Conservation (phyloP, 108 stramenopile genomes). For the Conticribra weissflogii region DNA sequence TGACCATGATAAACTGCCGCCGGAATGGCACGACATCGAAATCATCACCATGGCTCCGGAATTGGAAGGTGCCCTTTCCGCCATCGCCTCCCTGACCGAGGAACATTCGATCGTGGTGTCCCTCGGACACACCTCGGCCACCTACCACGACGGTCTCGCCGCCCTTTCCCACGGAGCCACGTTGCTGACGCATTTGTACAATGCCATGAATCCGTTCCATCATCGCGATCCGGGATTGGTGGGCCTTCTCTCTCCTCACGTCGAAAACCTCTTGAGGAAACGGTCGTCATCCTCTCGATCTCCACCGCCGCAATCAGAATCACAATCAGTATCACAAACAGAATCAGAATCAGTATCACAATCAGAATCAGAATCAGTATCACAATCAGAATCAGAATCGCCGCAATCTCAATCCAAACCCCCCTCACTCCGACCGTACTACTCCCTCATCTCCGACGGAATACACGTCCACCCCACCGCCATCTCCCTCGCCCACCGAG, state of each 20-base stretch:
- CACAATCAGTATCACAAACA: no score
- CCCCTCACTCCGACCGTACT: no score
- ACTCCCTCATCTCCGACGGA: no score
- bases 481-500: not conserved
- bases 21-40: conserved; percentile 24
- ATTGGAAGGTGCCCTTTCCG: conserved; percentile 41
- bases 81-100: conserved; percentile 29
- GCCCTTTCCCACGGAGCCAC: conserved; percentile 54
- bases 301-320: no score
- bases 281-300: conserved; percentile 49
- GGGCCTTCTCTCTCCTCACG: conserved; percentile 45
- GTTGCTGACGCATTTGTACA: conserved; percentile 63
- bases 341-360: no score
- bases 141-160: conserved; percentile 36
- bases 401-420: not conserved
- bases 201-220: conserved; percentile 69
- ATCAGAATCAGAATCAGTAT: no score
- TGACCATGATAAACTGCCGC: no score
- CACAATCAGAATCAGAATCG: no score
- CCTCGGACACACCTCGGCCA: conserved; percentile 58
- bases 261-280: no score
- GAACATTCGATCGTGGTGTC: conserved; percentile 39
- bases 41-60: conserved; percentile 68
- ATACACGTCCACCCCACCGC: not conserved
- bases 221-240: conserved; percentile 66